These are phyloP conservation scores for Inga leiocalycina DNA, from an alignment of 306 rosid species.

Conservation along the genomic window DNA sequence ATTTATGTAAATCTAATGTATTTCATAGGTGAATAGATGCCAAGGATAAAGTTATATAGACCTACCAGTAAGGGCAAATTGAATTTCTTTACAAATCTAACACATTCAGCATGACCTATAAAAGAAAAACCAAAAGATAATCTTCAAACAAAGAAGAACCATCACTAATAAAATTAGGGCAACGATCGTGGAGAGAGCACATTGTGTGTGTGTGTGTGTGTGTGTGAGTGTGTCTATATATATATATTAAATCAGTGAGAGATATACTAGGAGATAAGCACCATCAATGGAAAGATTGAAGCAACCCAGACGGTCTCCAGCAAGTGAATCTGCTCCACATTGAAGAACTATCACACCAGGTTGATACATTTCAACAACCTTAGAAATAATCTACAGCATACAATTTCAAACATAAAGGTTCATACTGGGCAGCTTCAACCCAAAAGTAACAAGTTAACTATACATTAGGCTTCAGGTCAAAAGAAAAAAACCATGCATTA, in stretches of 20 bases:
- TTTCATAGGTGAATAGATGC: slow-evolving; percentile 15
- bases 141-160: slow-evolving; percentile 16
- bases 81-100: slow-evolving; percentile 88
- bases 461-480: not conserved
- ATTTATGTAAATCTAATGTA: slow-evolving; percentile 28
- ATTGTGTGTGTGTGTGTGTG: not conserved
- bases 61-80: slow-evolving; percentile 93
- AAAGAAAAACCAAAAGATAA: slow-evolving; percentile 36
- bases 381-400: slow-evolving; percentile 77
- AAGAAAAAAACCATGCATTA: too few relatives aligned
- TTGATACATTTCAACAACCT: slow-evolving; percentile 93
- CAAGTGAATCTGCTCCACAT: slow-evolving; percentile 99
- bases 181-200: slow-evolving; percentile 22
- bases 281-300: slow-evolving; percentile 99
- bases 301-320: slow-evolving; percentile 99
- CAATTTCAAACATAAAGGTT: slow-evolving; percentile 24
- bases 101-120: slow-evolving; percentile 97
- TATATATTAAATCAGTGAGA: slow-evolving; percentile 17
- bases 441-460: slow-evolving; percentile 26
- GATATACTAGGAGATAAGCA: slow-evolving; percentile 65
- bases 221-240: too few relatives aligned
- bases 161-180: slow-evolving; percentile 18
- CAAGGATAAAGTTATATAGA: slow-evolving; percentile 33
- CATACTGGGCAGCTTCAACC: slow-evolving; percentile 25
- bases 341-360: slow-evolving; percentile 98